Evolutionary conservation across 805 yeast species (phyloP), one percentile per base, ranked within the genome.

Genomic region (Yamadazyma sp.): DNA sequence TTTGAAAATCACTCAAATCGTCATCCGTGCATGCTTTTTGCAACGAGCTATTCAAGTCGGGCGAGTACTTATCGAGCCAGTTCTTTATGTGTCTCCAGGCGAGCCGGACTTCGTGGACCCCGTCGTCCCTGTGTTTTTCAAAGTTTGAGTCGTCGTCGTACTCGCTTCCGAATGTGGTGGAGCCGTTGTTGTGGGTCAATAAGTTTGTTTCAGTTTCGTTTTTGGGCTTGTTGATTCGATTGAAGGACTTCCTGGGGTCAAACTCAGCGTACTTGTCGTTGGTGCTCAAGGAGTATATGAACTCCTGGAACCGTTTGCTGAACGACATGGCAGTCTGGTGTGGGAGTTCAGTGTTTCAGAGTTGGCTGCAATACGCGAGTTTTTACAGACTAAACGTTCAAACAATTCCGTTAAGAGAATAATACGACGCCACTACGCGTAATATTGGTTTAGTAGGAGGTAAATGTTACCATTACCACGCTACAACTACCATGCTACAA

Each of bases 41-140:
- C 45, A 91, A 64, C 34, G 93, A 80, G 40, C 86, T 90, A 42
- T 73, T 75, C 40, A 93, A 67, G 61, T 91, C 99, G 1, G 93
- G 85, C 47, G 82, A 83, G 59, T 87, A 75, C 39, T 78, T 77
- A 23, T 76, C 72, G 13, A 91, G 68, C 96, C 97, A 91, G 13
- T 78, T 69, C 48, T 86, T 91, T 41, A 91, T 80, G 52, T 90
- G 90, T 45, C 84, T 75, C 98, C 98, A 91, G 9, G 96, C 84
- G 15, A 80, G 75, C 24, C 82, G 70, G 2, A 76, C 69, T 45
- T 90, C 87, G 37, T 91, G 80, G 17, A 84, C 82, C 32, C 95
- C 95, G 29, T 78, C 84, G 12, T 57, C 62, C 5, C 32, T 32
- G 16, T 24, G 52, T 10, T 53, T 54, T 13, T 55, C 50, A 25